phyloP scores from a whole-genome alignment of 306 rosid species.

The Ochetophila trinervis region DNA sequence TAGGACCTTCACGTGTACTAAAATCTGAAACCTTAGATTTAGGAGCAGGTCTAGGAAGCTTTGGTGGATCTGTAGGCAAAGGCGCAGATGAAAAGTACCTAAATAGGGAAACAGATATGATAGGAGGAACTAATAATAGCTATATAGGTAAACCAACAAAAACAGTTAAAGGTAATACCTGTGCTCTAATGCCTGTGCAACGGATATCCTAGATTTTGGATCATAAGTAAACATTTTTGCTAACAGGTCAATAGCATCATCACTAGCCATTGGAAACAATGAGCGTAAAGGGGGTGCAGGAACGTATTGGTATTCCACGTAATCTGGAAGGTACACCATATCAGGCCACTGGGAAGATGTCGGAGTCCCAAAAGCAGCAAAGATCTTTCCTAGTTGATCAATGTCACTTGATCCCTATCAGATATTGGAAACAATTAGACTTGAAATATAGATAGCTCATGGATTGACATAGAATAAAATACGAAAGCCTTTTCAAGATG shows the following conservation, averaged over 20 bases:
- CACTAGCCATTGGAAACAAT: conserved; percentile 85
- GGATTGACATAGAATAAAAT: too few species aligned
- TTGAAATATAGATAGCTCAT: conserved; percentile 7
- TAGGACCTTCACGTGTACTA: conserved; percentile 69
- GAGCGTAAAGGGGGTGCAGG: conserved; percentile 82
- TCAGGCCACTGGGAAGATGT: conserved; percentile 93
- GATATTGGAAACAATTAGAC: conserved; percentile 19
- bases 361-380: conserved; percentile 94
- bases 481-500: too few species aligned
- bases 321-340: conserved; percentile 83
- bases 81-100: conserved; percentile 91
- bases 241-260: conserved; percentile 83
- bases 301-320: conserved; percentile 89
- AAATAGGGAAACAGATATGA: conserved; percentile 20
- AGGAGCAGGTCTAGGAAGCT: conserved; percentile 96
- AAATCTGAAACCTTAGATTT: conserved; percentile 61
- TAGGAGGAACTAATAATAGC: conserved; percentile 1
- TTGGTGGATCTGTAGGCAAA: conserved; percentile 70
- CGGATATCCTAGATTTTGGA: conserved; percentile 84
- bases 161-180: conserved; percentile 48
- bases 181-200: conserved; percentile 88
- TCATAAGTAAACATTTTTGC: conserved; percentile 95
- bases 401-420: conserved; percentile 91
- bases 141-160: conserved; percentile 3
- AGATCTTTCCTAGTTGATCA: conserved; percentile 93